A percentile compares a stretch with the other conserved stretches of the same genome.
Evolutionary conservation across 306 rosid genomes (phyloP).

Genomic region (Dalbergia cultrata): DNA sequence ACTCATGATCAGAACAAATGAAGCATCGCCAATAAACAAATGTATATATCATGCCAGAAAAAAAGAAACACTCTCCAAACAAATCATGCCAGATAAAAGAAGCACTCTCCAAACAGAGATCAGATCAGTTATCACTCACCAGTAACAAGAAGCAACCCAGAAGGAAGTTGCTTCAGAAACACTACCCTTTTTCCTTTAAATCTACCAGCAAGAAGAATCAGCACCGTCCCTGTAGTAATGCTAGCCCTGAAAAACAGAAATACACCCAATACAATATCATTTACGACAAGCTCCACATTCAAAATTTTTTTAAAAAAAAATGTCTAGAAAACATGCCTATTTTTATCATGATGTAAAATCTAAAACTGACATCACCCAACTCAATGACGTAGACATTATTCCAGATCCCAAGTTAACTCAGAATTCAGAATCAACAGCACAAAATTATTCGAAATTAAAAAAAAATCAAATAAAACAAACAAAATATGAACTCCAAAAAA

Average conservation of each 20-base stretch:
- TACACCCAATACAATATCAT: not conserved
- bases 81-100: not conserved
- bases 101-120: not conserved
- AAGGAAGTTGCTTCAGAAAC: slow-evolving; percentile 76
- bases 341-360: not conserved
- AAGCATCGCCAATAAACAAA: not conserved
- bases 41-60: not conserved
- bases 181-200: slow-evolving; percentile 81
- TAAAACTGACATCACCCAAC: not conserved
- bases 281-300: not conserved
- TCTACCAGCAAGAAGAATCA: slow-evolving; percentile 77
- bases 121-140: slow-evolving; percentile 55
- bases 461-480: not conserved
- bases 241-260: slow-evolving; percentile 54
- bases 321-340: not conserved
- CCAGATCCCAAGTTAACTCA: not conserved
- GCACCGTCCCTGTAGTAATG: slow-evolving; percentile 71
- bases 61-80: not conserved
- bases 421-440: not conserved
- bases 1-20: not conserved
- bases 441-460: not conserved
- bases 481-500: not conserved
- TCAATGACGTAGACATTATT: not conserved
- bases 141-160: slow-evolving; percentile 78
- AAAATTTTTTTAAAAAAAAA: not conserved